These are phyloP conservation scores for Neoscytalidium dimidiatum DNA, from an alignment of 2,329 filamentous ascomycete species.

Conservation along the genomic window DNA sequence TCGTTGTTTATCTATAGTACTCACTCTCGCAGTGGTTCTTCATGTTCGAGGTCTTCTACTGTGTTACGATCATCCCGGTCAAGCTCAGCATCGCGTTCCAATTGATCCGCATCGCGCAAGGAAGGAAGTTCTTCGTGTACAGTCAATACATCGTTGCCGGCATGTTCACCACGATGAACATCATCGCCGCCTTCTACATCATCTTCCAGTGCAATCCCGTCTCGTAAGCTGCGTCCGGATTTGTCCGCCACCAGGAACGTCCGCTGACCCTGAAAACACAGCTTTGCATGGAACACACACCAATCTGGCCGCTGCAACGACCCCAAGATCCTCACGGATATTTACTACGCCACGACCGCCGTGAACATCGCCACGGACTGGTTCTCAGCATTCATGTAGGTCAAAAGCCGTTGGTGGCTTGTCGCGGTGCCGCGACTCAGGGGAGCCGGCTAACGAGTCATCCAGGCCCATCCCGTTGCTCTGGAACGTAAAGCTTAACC, in stretches of 20 bases:
- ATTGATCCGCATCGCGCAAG: conserved; percentile 36
- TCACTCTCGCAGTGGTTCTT: conserved; percentile 36
- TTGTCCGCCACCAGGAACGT: not conserved
- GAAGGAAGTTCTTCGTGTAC: conserved; percentile 29
- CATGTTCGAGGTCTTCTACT: conserved; percentile 40
- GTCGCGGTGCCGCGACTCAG: not conserved
- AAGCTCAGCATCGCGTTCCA: conserved; percentile 41
- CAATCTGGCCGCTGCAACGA: conserved; percentile 32
- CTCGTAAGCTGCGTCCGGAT: conserved; percentile 21
- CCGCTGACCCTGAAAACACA: conserved; percentile 6
- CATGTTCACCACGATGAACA: conserved; percentile 33
- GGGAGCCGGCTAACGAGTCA: not conserved
- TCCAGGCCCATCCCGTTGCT: conserved; percentile 28
- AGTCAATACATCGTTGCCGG: conserved; percentile 32
- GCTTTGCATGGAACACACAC: conserved; percentile 32
- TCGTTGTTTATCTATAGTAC: not conserved
- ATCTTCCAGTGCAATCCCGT: conserved; percentile 39
- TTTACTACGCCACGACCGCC: conserved; percentile 39
- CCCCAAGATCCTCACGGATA: conserved; percentile 28
- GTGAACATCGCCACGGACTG: conserved; percentile 41
- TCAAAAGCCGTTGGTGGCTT: not conserved
- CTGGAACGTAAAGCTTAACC: conserved; percentile 31
- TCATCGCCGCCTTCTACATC: conserved; percentile 38
- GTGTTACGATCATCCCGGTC: conserved; percentile 37
- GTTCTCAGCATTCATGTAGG: conserved; percentile 36